Conservation (phyloP, 148 eudicot species). For the Cornus kousa region DNA sequence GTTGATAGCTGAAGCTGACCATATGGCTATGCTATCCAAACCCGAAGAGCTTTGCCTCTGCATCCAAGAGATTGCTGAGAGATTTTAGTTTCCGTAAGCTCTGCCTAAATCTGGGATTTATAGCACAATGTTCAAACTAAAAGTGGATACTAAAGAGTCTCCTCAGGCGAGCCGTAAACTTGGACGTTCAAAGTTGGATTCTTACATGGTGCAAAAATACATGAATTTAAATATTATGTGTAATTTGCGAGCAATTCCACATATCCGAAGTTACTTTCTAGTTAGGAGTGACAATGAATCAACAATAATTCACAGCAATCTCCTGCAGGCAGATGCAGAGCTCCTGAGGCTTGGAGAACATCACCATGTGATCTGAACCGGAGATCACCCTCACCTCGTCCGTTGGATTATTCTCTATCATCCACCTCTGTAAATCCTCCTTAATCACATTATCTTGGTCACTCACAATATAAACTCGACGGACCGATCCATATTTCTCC, state of each 20-base stretch:
- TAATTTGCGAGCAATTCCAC: too few species aligned
- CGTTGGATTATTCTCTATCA: constrained; percentile 22
- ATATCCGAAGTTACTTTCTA: too few species aligned
- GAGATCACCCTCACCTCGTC: constrained; percentile 25
- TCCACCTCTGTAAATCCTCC: constrained; percentile 21
- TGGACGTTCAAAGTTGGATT: too few species aligned
- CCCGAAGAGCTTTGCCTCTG: constrained; percentile 4
- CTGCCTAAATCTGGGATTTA: too few species aligned
- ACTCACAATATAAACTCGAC: constrained; percentile 9
- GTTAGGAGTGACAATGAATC: too few species aligned
- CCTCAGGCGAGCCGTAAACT: too few species aligned
- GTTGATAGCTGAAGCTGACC: constrained; percentile 19
- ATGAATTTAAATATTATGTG: too few species aligned
- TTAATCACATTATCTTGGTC: constrained; percentile 12
- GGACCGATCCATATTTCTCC: constrained; percentile 22
- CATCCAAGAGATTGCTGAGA: too few species aligned
- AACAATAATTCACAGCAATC: constrained; percentile 8
- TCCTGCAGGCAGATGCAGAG: constrained; percentile 14
- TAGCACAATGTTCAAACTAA: too few species aligned
- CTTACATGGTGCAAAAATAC: too few species aligned
- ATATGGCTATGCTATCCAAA: constrained; percentile 23
- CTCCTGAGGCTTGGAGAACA: constrained; percentile 26
- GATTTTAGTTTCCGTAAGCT: not conserved
- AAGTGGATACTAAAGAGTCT: not conserved
- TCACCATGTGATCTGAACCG: constrained; percentile 34